Evolutionary conservation across 306 rosid species (phyloP).

Genomic region (Clitoria ternatea): DNA sequence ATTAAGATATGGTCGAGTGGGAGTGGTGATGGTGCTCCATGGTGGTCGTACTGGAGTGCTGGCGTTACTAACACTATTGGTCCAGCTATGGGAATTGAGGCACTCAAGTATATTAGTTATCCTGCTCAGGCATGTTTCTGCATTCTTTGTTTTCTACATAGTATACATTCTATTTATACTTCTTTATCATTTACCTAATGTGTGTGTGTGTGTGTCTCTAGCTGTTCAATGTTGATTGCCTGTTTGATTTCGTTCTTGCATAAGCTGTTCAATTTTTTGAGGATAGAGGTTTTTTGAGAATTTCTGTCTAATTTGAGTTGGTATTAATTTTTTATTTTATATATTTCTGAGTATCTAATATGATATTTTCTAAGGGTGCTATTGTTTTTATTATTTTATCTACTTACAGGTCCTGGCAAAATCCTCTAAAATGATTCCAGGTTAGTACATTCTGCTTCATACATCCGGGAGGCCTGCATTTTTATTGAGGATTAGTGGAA

Average conservation of each 20-base stretch:
- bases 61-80: conserved; percentile 78
- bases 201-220: neutral
- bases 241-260: neutral
- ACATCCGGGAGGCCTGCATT: neutral
- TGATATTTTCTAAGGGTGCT: neutral
- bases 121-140: conserved; percentile 71
- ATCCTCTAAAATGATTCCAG: conserved; percentile 27
- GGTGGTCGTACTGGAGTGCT: conserved; percentile 69
- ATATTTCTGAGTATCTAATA: neutral
- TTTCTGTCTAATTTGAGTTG: neutral
- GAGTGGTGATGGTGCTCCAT: conserved; percentile 60
- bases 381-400: neutral
- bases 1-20: conserved; percentile 58
- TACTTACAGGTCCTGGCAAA: neutral
- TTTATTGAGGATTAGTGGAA: neutral
- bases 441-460: conserved; percentile 32
- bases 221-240: no score
- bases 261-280: neutral
- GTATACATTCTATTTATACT: no score
- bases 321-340: neutral
- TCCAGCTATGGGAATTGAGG: conserved; percentile 83
- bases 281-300: neutral
- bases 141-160: no score
- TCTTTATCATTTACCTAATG: neutral
- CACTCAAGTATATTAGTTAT: conserved; percentile 70